A percentile compares a stretch with the other conserved stretches of the same genome.
Evolutionary conservation across 2,329 filamentous ascomycete genomes (phyloP).

Genomic region (Diaporthe vaccinii): DNA sequence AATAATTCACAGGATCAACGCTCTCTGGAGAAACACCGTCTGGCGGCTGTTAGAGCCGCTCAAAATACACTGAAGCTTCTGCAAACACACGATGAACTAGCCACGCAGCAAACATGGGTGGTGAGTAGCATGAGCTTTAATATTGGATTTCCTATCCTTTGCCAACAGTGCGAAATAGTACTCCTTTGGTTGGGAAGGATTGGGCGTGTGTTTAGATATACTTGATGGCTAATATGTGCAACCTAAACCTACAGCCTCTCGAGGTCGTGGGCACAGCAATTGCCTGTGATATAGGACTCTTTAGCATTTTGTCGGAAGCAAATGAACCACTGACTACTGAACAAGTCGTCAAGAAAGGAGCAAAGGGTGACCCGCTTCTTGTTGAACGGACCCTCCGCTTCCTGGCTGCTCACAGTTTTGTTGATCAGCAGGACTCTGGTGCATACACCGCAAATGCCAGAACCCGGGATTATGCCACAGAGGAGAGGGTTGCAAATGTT

Average conservation of each 20-base stretch:
- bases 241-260: neutral
- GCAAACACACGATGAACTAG: slow-evolving; percentile 12
- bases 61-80: neutral
- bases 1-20: neutral
- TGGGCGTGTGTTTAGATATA: neutral
- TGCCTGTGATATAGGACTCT: neutral
- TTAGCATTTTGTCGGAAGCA: neutral
- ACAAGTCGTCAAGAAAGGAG: neutral
- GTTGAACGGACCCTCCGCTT: slow-evolving; percentile 2
- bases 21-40: neutral
- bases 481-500: neutral
- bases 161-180: too few species aligned
- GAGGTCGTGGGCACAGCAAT: slow-evolving; percentile 14
- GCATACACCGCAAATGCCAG: neutral
- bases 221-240: neutral
- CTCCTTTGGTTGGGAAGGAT: neutral
- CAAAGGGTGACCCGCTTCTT: neutral
- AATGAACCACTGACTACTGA: neutral
- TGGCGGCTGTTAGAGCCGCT: neutral
- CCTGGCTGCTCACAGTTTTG: neutral
- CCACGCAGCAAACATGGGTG: slow-evolving; percentile 13
- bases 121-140: neutral
- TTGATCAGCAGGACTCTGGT: neutral
- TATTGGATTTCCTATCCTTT: rapidly evolving
- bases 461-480: slow-evolving; percentile 1